Evolutionary conservation across 163 green algal species (phyloP).

Genomic region (Chlamydomonas reinhardtii): DNA sequence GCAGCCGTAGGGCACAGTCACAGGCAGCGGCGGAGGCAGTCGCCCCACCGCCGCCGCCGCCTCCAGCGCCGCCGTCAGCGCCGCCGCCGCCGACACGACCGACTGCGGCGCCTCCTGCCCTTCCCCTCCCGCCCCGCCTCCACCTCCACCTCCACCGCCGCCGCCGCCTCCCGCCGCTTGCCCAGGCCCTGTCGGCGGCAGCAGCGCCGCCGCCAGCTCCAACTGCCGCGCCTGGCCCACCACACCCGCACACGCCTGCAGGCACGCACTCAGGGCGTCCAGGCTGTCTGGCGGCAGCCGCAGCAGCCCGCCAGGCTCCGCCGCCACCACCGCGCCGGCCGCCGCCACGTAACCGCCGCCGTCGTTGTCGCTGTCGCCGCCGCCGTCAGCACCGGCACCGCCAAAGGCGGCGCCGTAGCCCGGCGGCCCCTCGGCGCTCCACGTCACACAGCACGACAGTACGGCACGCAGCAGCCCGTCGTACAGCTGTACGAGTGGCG

Average conservation of each 20-base stretch:
- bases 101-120: not conserved
- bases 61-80: slow-evolving; percentile 3
- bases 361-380: not conserved
- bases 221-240: slow-evolving; percentile 30
- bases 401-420: not conserved
- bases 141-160: too few species aligned
- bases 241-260: slow-evolving; percentile 37
- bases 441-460: slow-evolving; percentile 38
- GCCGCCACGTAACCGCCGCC: not conserved
- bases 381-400: not conserved
- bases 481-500: slow-evolving; percentile 18
- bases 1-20: not conserved
- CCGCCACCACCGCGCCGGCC: not conserved
- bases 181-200: not conserved
- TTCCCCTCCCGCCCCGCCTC: not conserved
- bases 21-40: not conserved
- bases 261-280: slow-evolving; percentile 14
- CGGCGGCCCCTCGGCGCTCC: not conserved
- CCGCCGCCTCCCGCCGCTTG: not conserved
- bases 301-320: not conserved
- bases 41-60: slow-evolving; percentile 16
- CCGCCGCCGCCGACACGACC: not conserved
- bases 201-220: not conserved
- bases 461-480: slow-evolving; percentile 21
- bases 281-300: not conserved